These are phyloP conservation scores for Phytophthora syringae DNA, from an alignment of 352 stramenopile species.

Conservation along the genomic window DNA sequence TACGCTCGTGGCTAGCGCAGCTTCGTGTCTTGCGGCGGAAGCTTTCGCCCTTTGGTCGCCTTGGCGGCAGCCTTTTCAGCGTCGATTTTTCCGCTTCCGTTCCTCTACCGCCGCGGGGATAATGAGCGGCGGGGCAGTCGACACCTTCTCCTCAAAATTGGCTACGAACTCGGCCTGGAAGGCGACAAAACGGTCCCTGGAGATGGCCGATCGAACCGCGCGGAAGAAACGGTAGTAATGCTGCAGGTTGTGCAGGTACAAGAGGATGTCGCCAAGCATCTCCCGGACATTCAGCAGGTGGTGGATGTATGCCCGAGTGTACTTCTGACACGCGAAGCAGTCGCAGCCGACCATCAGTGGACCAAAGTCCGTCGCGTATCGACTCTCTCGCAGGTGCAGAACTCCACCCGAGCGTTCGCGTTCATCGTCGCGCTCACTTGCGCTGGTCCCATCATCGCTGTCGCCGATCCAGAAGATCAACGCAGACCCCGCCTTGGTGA, in stretches of 20 bases:
- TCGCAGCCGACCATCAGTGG: slow-evolving; percentile 68
- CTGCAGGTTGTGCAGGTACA: slow-evolving; percentile 90
- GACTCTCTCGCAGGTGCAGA: slow-evolving; percentile 71
- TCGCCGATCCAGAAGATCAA: slow-evolving; percentile 71
- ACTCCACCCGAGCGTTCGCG: slow-evolving; percentile 51
- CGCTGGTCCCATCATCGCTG: slow-evolving; percentile 24
- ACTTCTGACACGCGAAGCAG: slow-evolving; percentile 79
- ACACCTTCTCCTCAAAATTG: slow-evolving; percentile 57
- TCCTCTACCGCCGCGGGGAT: slow-evolving; percentile 61
- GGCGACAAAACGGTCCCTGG: slow-evolving; percentile 41
- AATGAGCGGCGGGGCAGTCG: slow-evolving; percentile 48
- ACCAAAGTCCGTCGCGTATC: slow-evolving; percentile 66
- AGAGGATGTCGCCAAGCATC: slow-evolving; percentile 91
- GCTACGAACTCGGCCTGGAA: slow-evolving; percentile 52
- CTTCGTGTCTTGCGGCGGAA: slow-evolving; percentile 31
- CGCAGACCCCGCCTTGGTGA: slow-evolving; percentile 58
- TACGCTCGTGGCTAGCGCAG: too few species aligned
- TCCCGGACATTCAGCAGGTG: slow-evolving; percentile 93
- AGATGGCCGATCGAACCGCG: slow-evolving; percentile 60
- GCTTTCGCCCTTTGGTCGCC: slow-evolving; percentile 33
- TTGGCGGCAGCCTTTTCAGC: slow-evolving; percentile 43
- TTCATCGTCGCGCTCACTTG: slow-evolving; percentile 22
- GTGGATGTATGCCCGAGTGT: slow-evolving; percentile 91
- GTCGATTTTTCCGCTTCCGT: slow-evolving; percentile 61
- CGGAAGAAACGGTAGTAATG: slow-evolving; percentile 80